Evolutionary conservation across 129 eudicot genomes (phyloP).

Genomic region (Chrysanthemum lavandulifolium): DNA sequence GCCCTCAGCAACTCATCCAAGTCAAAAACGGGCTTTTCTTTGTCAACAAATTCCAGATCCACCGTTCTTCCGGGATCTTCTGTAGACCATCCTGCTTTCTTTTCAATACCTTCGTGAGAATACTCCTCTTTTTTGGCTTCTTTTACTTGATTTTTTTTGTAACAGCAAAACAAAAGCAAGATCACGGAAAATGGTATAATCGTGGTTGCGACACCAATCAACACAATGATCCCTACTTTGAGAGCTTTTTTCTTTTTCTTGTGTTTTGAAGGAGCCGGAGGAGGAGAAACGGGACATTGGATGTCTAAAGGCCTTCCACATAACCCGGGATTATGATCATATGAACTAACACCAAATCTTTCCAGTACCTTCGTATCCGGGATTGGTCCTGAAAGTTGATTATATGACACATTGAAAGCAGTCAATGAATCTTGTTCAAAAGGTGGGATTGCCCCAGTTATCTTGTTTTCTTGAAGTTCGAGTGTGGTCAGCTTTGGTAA

Average conservation of each 20-base stretch:
- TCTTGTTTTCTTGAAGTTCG: constrained; percentile 54
- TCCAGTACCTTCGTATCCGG: constrained; percentile 49
- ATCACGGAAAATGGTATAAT: constrained; percentile 36
- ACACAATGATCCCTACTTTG: constrained; percentile 43
- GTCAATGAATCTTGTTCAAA: constrained; percentile 55
- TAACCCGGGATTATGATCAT: constrained; percentile 49
- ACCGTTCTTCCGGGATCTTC: constrained; percentile 47
- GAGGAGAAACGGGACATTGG: constrained; percentile 33
- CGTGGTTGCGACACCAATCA: constrained; percentile 55
- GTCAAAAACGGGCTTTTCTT: constrained; percentile 45
- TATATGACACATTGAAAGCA: constrained; percentile 57
- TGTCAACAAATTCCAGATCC: constrained; percentile 52
- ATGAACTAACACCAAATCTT: constrained; percentile 43
- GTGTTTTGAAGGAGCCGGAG: constrained; percentile 23
- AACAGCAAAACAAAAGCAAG: constrained; percentile 39
- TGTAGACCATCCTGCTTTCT: constrained; percentile 47
- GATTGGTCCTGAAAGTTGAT: constrained; percentile 53
- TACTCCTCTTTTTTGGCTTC: constrained; percentile 23
- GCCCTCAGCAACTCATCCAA: constrained; percentile 71
- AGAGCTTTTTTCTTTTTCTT: constrained; percentile 33
- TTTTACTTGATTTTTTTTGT: constrained; percentile 27
- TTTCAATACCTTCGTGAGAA: constrained; percentile 19
- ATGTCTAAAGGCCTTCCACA: constrained; percentile 49
- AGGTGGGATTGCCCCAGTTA: constrained; percentile 56
- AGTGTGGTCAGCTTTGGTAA: constrained; percentile 40